phyloP scores from a whole-genome alignment of 2,329 filamentous ascomycete species.

The Xylaria hypoxylon region DNA sequence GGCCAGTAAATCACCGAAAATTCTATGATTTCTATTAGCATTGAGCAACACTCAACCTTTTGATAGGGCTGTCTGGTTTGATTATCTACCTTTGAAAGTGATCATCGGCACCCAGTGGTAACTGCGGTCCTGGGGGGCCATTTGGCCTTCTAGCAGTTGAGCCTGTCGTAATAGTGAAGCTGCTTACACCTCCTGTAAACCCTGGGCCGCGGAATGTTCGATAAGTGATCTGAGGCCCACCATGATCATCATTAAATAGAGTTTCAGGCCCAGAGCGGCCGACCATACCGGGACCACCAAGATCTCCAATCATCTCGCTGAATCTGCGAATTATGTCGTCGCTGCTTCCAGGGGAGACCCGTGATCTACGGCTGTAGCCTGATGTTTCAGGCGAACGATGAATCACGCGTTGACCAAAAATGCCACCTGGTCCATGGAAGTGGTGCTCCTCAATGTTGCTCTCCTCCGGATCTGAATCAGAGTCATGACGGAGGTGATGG shows the following conservation, averaged over 20 bases:
- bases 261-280: conserved; percentile 46
- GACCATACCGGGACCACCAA: conserved; percentile 38
- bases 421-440: conserved; percentile 54
- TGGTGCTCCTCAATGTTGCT: conserved; percentile 67
- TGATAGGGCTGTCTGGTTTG: conserved; percentile 2
- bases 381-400: conserved; percentile 43
- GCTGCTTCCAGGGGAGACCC: conserved; percentile 42
- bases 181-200: conserved; percentile 56
- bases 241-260: conserved; percentile 39
- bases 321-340: conserved; percentile 56
- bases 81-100: conserved; percentile 62
- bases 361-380: conserved; percentile 32
- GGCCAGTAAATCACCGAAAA: conserved; percentile 61
- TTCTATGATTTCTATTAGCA: conserved; percentile 56
- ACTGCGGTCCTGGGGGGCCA: conserved; percentile 30
- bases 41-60: background rate
- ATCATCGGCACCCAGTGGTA: conserved; percentile 49
- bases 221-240: conserved; percentile 43
- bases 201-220: conserved; percentile 54
- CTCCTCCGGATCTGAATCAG: conserved; percentile 69
- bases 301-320: conserved; percentile 50
- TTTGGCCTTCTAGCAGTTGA: conserved; percentile 47
- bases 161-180: conserved; percentile 61
- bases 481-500: conserved; percentile 43
- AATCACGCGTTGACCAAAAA: conserved; percentile 56